These are phyloP conservation scores for Rhizopus microsporus DNA, from an alignment of 371 early-diverging fungal genomes.

Conservation along the genomic window DNA sequence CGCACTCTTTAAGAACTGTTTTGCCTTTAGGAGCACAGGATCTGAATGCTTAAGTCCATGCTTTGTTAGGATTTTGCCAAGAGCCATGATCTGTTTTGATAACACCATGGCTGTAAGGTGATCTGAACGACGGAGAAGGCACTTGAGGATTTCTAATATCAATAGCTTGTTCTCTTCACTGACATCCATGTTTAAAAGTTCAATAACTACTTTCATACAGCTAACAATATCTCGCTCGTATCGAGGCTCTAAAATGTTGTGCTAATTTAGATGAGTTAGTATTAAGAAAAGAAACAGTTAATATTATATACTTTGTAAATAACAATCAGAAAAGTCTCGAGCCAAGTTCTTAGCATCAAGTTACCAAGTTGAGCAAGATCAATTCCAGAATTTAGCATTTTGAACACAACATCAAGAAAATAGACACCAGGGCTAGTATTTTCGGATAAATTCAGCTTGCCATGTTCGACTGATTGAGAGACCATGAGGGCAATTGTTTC, in stretches of 20 bases:
- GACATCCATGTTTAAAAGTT: constrained; percentile 46
- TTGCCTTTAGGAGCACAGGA: constrained; percentile 57
- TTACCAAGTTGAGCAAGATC: constrained; percentile 47
- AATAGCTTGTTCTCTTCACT: constrained; percentile 63
- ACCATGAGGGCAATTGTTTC: constrained; percentile 46
- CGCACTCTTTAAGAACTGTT: constrained; percentile 57
- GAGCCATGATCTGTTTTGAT: constrained; percentile 60
- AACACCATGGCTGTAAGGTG: constrained; percentile 63
- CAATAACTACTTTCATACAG: constrained; percentile 53
- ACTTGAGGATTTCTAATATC: constrained; percentile 57
- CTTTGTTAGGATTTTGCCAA: constrained; percentile 60
- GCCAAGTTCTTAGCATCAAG: constrained; percentile 56
- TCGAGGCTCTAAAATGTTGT: constrained; percentile 48
- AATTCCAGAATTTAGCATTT: constrained; percentile 47
- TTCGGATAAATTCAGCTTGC: constrained; percentile 37
- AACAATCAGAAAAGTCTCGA: constrained; percentile 56
- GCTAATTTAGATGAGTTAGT: constrained; percentile 24
- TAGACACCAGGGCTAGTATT: constrained; percentile 51
- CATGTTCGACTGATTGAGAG: constrained; percentile 35
- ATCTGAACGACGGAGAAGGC: constrained; percentile 56
- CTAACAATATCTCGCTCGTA: constrained; percentile 43
- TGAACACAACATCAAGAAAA: constrained; percentile 51
- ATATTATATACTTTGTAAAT: constrained; percentile 55
- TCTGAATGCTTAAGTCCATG: constrained; percentile 45
- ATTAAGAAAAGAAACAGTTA: background rate